phyloP scores from a whole-genome alignment of 2,329 filamentous ascomycete species.

The Colletotrichum sp. region DNA sequence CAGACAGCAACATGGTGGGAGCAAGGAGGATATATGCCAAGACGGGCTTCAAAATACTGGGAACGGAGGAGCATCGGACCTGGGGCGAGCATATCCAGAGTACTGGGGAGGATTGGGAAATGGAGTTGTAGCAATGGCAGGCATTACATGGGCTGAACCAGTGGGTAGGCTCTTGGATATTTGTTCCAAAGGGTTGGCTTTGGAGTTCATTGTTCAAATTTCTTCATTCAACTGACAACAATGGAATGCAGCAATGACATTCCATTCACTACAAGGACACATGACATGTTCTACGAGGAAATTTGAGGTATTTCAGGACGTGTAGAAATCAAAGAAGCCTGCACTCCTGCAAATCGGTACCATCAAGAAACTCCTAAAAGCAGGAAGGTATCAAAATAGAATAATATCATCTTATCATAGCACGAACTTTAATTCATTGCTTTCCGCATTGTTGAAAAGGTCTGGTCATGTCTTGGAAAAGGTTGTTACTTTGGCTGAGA shows the following conservation, averaged over 20 bases:
- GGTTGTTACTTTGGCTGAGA: not conserved
- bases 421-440: not conserved
- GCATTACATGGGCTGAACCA: not conserved
- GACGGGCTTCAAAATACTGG: constrained; percentile 22
- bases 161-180: not conserved
- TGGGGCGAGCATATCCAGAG: not conserved
- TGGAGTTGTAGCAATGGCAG: not conserved
- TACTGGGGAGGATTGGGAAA: constrained; percentile 14
- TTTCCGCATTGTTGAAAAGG: accelerated
- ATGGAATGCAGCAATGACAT: accelerated
- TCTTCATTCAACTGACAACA: not conserved
- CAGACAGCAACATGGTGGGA: constrained; percentile 18
- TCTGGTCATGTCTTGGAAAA: not conserved
- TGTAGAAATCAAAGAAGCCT: not conserved
- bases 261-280: accelerated
- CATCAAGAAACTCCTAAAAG: not conserved
- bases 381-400: not conserved
- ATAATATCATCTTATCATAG: accelerated
- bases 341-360: not conserved
- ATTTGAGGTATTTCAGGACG: not conserved
- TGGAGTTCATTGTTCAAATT: not conserved
- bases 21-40: constrained; percentile 25
- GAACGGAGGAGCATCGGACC: not conserved
- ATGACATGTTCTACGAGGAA: accelerated
- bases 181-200: not conserved